Evolutionary conservation across 441 rosid species (phyloP).

Genomic region (Erodium trifolium): DNA sequence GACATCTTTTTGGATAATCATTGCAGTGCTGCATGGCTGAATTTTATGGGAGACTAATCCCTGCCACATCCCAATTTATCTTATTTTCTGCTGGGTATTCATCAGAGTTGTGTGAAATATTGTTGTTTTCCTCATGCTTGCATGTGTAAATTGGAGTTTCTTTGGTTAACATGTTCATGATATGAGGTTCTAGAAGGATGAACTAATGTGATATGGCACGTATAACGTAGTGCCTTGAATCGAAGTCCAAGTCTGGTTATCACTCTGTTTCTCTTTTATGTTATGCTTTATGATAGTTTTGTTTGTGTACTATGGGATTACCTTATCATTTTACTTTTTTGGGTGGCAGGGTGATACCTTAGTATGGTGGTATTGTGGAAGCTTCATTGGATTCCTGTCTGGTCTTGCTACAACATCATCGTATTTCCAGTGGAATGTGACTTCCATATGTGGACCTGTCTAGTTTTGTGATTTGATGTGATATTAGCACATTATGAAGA

Average conservation of each 20-base stretch:
- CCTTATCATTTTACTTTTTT: not conserved
- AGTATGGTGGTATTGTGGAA: not conserved
- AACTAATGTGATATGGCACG: not conserved
- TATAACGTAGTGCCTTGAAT: not conserved
- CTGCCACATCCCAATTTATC: not conserved
- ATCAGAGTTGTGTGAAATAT: not conserved
- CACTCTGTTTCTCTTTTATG: not conserved
- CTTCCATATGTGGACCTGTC: constrained; percentile 1
- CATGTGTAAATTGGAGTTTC: not conserved
- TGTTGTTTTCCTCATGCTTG: not conserved
- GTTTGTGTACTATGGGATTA: not conserved
- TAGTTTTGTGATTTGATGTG: not conserved
- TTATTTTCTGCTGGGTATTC: not conserved
- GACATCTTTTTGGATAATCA: not conserved
- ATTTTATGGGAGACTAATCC: not conserved
- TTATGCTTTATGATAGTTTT: not conserved
- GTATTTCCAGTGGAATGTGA: not conserved
- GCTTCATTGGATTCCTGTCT: not conserved
- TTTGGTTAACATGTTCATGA: not conserved
- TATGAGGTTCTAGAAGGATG: not conserved
- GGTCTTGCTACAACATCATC: not conserved
- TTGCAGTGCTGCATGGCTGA: not conserved
- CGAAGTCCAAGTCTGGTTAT: not conserved
- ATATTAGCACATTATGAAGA: not conserved
- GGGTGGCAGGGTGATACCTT: constrained; percentile 3